Conservation (phyloP, 2,329 filamentous ascomycete genomes). For the Dothideomycetes sp. region DNA sequence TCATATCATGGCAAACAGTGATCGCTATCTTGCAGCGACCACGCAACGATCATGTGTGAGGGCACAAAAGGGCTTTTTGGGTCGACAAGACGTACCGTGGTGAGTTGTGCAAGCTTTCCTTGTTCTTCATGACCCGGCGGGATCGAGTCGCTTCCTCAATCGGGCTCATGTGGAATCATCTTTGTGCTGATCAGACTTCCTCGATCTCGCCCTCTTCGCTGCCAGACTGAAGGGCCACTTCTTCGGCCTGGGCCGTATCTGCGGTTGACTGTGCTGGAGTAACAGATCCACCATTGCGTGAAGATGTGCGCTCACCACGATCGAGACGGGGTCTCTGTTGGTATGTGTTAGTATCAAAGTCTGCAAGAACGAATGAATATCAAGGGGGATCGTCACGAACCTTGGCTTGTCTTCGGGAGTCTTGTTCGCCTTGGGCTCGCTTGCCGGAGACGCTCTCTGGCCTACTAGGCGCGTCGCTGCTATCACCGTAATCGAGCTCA, state of each 20-base stretch:
- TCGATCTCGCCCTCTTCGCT: slow-evolving; percentile 98
- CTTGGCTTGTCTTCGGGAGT: slow-evolving; percentile 2
- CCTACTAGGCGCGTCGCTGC: slow-evolving; percentile 50
- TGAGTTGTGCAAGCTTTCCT: too few species aligned
- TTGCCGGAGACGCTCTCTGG: slow-evolving; percentile 19
- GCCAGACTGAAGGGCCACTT: slow-evolving; percentile 63
- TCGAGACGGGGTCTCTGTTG: slow-evolving; percentile 16
- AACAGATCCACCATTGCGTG: slow-evolving; percentile 46
- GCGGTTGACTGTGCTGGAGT: slow-evolving; percentile 32
- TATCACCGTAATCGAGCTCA: slow-evolving; percentile 82
- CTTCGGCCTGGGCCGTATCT: slow-evolving; percentile 30
- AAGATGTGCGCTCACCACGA: slow-evolving; percentile 45
- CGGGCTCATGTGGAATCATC: too few species aligned
- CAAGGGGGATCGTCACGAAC: background rate
- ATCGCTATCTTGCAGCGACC: too few species aligned
- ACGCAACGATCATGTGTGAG: background rate
- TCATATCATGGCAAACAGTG: background rate
- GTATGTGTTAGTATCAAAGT: slow-evolving; percentile 4
- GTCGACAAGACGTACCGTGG: background rate
- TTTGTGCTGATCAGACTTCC: too few species aligned
- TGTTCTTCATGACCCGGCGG: too few species aligned
- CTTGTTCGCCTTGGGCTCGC: background rate
- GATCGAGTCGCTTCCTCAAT: too few species aligned
- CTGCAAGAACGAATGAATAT: slow-evolving; percentile 1
- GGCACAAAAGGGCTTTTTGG: background rate